Evolutionary conservation across 1,284 basidiomycete species (phyloP), one percentile per base, ranked within the genome.

Genomic region (Albatrellus sp.): DNA sequence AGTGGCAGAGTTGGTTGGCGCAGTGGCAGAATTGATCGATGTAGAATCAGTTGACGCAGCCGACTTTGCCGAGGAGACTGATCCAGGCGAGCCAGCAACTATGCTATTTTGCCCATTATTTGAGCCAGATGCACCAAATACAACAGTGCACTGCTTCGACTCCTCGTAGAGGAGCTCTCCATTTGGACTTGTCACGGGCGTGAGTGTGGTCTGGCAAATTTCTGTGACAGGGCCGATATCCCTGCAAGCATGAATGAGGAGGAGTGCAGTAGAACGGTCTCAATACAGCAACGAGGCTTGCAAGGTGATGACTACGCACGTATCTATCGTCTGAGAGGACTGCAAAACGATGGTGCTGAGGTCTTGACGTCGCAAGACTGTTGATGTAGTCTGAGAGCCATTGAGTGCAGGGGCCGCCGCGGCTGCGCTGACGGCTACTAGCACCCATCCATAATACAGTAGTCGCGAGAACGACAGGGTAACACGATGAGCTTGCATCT

Each of bases 131-230:
- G 24, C 3, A 24, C 24, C 24, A 24, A 24, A 4, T 4, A 7
- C 7, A 31, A 77, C 46, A 9, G 68, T 72, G 56, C 83, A 87
- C 20, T 66, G 66, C 55, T 66, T 69, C 43, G 77, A 71, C 57
- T 82, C 73, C 55, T 73, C 62, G 24, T 83, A 68, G 29, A 60
- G 42, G 39, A 68, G 63, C 29, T 70, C 55, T 28, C 79, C 80
- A 50, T 72, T 65, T 2, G 70, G 35, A 41, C 56, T 63, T 3
- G 51, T 60, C 12, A 65, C 56, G 3, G 68, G 80, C 5, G 74
- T 79, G 45, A 86, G 66, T 2, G 72, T 74, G 48, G 82, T 66
- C 4, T 68, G 65, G 57, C 83, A 87, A 5, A 70, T 79, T 64
- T 81, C 68, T 40, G 69, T 72, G 60, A 80, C 67, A 11, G 40